Evolutionary conservation across 805 yeast species (phyloP).

Genomic region (Saccharomycopsis schoenii): DNA sequence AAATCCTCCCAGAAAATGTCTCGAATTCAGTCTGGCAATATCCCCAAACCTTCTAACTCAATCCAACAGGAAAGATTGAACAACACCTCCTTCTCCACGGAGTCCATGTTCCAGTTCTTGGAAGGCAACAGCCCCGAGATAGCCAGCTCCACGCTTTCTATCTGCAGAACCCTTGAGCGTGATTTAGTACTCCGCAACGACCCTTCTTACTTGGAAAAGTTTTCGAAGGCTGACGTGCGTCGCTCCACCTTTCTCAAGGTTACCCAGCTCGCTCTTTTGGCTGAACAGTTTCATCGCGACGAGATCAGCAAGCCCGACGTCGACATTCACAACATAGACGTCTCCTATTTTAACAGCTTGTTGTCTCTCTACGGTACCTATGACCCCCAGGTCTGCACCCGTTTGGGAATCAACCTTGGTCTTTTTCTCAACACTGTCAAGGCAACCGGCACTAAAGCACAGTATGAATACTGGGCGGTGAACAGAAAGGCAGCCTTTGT

Average conservation of each 20-base stretch:
- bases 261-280: conserved; percentile 8
- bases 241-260: conserved; percentile 15
- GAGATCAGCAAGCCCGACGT: conserved; percentile 23
- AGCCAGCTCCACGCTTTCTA: conserved; percentile 18
- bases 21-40: conserved; percentile 24
- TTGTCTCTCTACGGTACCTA: conserved; percentile 48
- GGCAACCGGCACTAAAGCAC: conserved; percentile 83
- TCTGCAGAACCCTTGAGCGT: conserved; percentile 13
- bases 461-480: conserved; percentile 73
- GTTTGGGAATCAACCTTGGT: conserved; percentile 84
- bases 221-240: conserved; percentile 10
- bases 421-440: conserved; percentile 70
- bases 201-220: conserved; percentile 14
- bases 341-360: conserved; percentile 40
- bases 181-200: conserved; percentile 11
- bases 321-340: conserved; percentile 27
- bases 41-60: conserved; percentile 29
- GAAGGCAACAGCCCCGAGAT: conserved; percentile 23
- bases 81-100: conserved; percentile 20
- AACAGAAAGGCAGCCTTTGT: conserved; percentile 53
- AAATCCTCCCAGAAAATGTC: conserved; percentile 19
- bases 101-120: conserved; percentile 25
- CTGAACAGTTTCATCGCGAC: conserved; percentile 2
- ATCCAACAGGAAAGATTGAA: conserved; percentile 25
- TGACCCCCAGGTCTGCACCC: conserved; percentile 74